Evolutionary conservation across 1,139 yeast genomes (phyloP).

Genomic region (Saccharomycopsis hybrid): DNA sequence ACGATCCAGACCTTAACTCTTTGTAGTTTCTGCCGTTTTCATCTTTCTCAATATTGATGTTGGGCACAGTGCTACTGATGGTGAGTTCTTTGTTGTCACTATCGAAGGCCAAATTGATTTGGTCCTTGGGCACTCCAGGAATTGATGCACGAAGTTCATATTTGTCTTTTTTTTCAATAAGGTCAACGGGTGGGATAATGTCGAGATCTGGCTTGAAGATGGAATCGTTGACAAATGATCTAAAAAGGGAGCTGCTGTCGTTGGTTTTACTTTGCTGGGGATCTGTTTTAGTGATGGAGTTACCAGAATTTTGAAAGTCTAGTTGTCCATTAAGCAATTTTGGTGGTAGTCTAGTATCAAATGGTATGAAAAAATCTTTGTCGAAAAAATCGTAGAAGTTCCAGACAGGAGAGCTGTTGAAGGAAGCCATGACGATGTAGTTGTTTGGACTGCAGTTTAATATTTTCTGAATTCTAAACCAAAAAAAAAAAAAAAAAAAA

Average conservation of each 20-base stretch:
- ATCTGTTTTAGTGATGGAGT: background rate
- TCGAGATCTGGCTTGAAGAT: too few species aligned
- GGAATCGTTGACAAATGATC: too few species aligned
- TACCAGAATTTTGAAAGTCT: background rate
- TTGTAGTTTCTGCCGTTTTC: constrained; percentile 28
- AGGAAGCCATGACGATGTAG: background rate
- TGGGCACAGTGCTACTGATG: constrained; percentile 28
- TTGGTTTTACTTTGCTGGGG: background rate
- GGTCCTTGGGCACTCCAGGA: constrained; percentile 36
- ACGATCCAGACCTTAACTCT: constrained; percentile 35
- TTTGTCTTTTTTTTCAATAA: constrained; percentile 33
- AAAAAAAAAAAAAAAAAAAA: too few species aligned
- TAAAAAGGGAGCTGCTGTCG: too few species aligned
- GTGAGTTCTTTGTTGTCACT: constrained; percentile 33
- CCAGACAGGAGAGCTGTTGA: constrained; percentile 1
- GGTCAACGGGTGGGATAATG: constrained; percentile 34
- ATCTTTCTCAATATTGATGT: constrained; percentile 14
- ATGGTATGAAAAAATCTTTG: constrained; percentile 32
- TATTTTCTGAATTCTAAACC: too few species aligned
- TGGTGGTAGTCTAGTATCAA: constrained; percentile 22
- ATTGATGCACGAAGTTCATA: constrained; percentile 35
- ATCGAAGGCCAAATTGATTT: constrained; percentile 35
- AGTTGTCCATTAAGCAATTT: background rate
- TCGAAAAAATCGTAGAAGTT: constrained; percentile 31
- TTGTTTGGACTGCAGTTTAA: background rate